A percentile compares a stretch with the other conserved stretches of the same genome.
phyloP scores from a whole-genome alignment of 1,284 basidiomycete genomes.

The Ceratobasidium sp. region DNA sequence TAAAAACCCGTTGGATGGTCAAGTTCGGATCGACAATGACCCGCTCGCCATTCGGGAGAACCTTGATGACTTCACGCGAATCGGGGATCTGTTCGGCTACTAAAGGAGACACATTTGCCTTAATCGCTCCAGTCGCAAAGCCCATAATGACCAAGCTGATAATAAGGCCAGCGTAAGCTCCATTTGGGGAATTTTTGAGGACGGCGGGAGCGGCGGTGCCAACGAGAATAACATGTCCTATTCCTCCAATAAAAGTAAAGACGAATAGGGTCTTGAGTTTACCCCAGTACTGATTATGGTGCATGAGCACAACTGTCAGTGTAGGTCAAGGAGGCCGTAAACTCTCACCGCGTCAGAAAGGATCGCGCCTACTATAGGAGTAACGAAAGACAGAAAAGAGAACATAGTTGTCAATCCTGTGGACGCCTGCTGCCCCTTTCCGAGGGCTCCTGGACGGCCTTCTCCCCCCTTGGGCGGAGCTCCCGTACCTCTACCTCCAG shows the following conservation, averaged over 20 bases:
- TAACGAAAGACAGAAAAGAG: neutral
- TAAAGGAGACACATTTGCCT: conserved; percentile 48
- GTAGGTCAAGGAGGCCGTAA: neutral
- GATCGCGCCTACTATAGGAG: conserved; percentile 12
- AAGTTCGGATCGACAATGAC: conserved; percentile 55
- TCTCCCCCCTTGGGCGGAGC: conserved; percentile 40
- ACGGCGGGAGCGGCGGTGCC: conserved; percentile 23
- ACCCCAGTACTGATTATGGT: neutral
- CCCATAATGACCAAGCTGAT: conserved; percentile 49
- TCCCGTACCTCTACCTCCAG: conserved; percentile 43
- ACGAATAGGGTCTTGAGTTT: conserved; percentile 3
- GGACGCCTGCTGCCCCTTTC: conserved; percentile 42
- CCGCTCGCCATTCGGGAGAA: conserved; percentile 46
- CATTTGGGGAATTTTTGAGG: conserved; percentile 42
- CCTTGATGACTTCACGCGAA: conserved; percentile 39
- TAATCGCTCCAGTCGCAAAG: conserved; percentile 53
- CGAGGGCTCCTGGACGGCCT: conserved; percentile 43
- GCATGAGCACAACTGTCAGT: neutral
- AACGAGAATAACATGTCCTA: conserved; percentile 21
- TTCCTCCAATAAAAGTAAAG: neutral
- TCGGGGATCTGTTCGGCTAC: conserved; percentile 48
- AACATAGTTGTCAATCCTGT: conserved; percentile 39
- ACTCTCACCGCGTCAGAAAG: conserved; percentile 1
- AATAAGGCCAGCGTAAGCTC: conserved; percentile 51
- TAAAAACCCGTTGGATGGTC: conserved; percentile 46